Evolutionary conservation across 495 filamentous ascomycete species (phyloP), one percentile per base, ranked within the genome.

Genomic region (Endocarpon pusillum): DNA sequence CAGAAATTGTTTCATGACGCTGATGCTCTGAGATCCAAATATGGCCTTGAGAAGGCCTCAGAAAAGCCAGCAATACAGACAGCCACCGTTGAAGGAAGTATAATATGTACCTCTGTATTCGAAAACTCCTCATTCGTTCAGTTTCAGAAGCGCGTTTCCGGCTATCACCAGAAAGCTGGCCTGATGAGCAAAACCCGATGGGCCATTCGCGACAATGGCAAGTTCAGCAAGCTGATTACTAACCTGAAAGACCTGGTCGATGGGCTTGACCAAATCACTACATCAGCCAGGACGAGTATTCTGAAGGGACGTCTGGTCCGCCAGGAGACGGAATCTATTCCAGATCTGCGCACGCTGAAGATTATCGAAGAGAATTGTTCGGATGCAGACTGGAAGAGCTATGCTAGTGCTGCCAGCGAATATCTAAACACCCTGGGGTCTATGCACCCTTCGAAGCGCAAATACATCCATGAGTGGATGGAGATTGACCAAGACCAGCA

Each of bases 171-270:
- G 28, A 31, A n/a, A 14, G 19, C 14, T 7, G 28, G 28, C 12
- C 5, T 31, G 7, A 15, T 31, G 5, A 15, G 12, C 7, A 31
- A 31, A 31, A 6, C 28, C 5, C 14, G 19, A 14, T 31, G 28
- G 28, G 28, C 28, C 5, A 31, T 31, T 6, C 28, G 28, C 14
- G 28, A 31, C 28, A 31, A 31, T 31, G 12, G 5, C 14, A 31
- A 31, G 28, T 31, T 31, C 12, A 7, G 7, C 7, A 31, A 31
- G 12, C 28, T 31, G 14, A 5, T 31, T n/a, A 17, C 12, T 7
- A 31, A 31, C 19, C 12, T 31, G 28, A 31, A 31, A 17, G 28
- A 31, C 28, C 12, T 31, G 28, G 19, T 15, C 12, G 28, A 31
- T 14, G 28, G 28, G 4, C 12, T 31, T 6, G 28, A 17, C 28